A percentile compares a stretch with the other conserved stretches of the same genome.
These are phyloP conservation scores for Monsonia emarginata DNA, from an alignment of 441 rosid genomes.

Conservation along the genomic window DNA sequence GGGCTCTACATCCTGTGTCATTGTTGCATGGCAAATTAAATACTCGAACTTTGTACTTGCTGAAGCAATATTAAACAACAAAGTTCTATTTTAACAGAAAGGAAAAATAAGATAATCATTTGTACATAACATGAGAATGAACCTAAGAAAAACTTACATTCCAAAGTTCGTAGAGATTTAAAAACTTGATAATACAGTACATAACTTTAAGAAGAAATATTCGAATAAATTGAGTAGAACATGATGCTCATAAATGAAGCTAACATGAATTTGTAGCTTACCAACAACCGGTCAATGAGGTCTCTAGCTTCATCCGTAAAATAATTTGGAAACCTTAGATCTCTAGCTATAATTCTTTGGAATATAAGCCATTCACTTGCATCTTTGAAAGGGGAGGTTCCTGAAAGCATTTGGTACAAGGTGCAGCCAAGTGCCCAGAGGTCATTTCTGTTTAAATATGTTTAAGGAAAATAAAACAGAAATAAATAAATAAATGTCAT, in stretches of 20 bases:
- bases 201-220: not conserved
- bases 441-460: constrained; percentile 74
- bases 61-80: no score
- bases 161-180: not conserved
- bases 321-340: constrained; percentile 75
- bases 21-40: constrained; percentile 17
- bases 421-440: constrained; percentile 99
- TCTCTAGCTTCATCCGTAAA: constrained; percentile 87
- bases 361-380: constrained; percentile 99
- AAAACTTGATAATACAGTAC: not conserved
- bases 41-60: constrained; percentile 4
- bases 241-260: no score
- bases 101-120: no score
- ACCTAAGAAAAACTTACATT: not conserved
- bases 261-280: constrained; percentile 35
- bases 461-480: constrained; percentile 20
- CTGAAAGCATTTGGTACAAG: constrained; percentile 99
- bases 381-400: constrained; percentile 97
- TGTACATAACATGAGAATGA: not conserved
- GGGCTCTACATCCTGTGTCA: constrained; percentile 75
- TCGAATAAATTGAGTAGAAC: no score
- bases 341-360: constrained; percentile 96
- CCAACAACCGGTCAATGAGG: constrained; percentile 74
- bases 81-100: no score
- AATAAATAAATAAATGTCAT: not conserved